Percentiles rank a stretch among this genome's conserved stretches.
These are phyloP conservation scores for Naematelia aurantialba DNA, from an alignment of 768 basidiomycete species.

Conservation along the genomic window DNA sequence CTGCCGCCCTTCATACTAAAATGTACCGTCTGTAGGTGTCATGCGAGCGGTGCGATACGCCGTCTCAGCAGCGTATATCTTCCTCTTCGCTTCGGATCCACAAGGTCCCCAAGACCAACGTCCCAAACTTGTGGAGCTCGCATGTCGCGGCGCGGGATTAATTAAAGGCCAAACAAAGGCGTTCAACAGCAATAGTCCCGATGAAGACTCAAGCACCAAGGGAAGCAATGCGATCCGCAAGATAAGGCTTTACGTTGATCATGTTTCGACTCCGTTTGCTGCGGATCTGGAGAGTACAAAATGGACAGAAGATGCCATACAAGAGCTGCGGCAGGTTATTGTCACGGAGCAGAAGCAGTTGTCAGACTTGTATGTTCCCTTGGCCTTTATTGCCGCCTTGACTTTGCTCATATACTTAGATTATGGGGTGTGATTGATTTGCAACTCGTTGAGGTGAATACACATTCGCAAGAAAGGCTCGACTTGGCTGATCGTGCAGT, in stretches of 20 bases:
- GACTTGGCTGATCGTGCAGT: not conserved
- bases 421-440: slow-evolving; percentile 28
- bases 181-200: not conserved
- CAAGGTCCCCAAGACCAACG: slow-evolving; percentile 8
- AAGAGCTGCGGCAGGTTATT: slow-evolving; percentile 21
- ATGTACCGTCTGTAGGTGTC: slow-evolving; percentile 17
- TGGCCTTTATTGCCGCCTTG: not conserved
- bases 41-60: slow-evolving; percentile 27
- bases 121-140: slow-evolving; percentile 24
- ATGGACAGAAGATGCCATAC: slow-evolving; percentile 28
- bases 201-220: not conserved
- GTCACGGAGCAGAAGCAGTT: slow-evolving; percentile 19
- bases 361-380: slow-evolving; percentile 21
- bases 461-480: not conserved
- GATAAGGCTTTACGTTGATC: slow-evolving; percentile 21
- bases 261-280: slow-evolving; percentile 26
- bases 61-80: slow-evolving; percentile 23
- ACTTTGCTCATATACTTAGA: slow-evolving; percentile 11
- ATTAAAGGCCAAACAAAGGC: slow-evolving; percentile 7
- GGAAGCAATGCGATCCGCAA: slow-evolving; percentile 9
- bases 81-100: slow-evolving; percentile 19
- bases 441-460: slow-evolving; percentile 15
- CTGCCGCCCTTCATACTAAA: no score
- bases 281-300: slow-evolving; percentile 23
- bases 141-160: slow-evolving; percentile 21